These are phyloP conservation scores for Neurospora tetraspora DNA, from an alignment of 495 filamentous ascomycete genomes.

Conservation along the genomic window DNA sequence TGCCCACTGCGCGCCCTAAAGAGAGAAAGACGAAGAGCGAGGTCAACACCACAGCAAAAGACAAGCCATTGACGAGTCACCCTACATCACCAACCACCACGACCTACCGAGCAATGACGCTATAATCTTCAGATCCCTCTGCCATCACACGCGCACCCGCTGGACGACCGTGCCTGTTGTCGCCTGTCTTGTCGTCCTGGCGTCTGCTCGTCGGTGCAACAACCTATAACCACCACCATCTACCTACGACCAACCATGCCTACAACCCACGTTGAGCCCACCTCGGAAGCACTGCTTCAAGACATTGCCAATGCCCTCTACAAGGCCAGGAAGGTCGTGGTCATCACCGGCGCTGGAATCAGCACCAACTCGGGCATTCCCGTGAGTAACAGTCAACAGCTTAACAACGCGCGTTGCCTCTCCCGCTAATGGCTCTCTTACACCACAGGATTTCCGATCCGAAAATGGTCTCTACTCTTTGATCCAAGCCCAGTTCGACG, in stretches of 20 bases:
- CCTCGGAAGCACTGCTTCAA: constrained; percentile 43
- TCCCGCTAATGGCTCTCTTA: constrained; percentile 19
- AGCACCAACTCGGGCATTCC: constrained; percentile 66
- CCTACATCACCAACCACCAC: background rate
- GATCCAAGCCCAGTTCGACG: constrained; percentile 55
- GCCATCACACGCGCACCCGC: background rate
- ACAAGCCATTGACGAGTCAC: background rate
- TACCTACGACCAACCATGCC: constrained; percentile 33
- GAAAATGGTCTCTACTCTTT: constrained; percentile 59
- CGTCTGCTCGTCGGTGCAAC: background rate
- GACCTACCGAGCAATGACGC: background rate
- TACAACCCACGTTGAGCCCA: constrained; percentile 41
- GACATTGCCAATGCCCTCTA: constrained; percentile 50
- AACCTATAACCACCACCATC: background rate
- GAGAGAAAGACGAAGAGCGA: background rate
- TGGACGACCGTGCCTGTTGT: background rate
- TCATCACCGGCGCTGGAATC: constrained; percentile 62
- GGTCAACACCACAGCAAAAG: background rate
- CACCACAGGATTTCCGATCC: constrained; percentile 55
- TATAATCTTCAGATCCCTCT: background rate
- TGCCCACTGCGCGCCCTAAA: background rate
- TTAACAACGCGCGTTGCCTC: background rate
- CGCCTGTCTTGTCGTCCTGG: background rate
- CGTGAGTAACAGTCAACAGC: constrained; percentile 29
- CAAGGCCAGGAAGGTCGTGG: constrained; percentile 52